phyloP scores from a whole-genome alignment of 768 basidiomycete species.

The Mycena galopus region DNA sequence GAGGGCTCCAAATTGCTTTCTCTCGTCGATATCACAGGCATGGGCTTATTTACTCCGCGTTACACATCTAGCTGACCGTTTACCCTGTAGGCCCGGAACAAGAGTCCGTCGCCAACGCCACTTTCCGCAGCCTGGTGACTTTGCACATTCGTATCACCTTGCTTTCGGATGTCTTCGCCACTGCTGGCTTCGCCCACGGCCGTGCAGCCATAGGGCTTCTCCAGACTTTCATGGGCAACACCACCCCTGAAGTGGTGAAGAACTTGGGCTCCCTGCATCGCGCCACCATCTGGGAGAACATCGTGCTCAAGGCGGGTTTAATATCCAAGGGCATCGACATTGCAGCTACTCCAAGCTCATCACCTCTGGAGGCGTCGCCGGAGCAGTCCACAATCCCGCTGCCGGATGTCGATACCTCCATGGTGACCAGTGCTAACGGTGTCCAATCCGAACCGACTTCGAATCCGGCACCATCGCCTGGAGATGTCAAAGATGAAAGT shows the following conservation, averaged over 20 bases:
- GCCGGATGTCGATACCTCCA: constrained; percentile 50
- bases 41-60: constrained; percentile 35
- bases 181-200: constrained; percentile 85
- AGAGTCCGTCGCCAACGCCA: constrained; percentile 63
- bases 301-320: constrained; percentile 75
- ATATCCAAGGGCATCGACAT: constrained; percentile 67
- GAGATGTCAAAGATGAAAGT: constrained; percentile 56
- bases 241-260: constrained; percentile 71
- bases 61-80: constrained; percentile 12
- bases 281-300: constrained; percentile 89
- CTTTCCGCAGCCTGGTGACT: constrained; percentile 80
- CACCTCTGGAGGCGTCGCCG: constrained; percentile 64
- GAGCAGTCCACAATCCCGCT: constrained; percentile 57
- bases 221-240: constrained; percentile 77
- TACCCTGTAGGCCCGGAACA: constrained; percentile 55
- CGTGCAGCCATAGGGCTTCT: constrained; percentile 81
- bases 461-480: constrained; percentile 17
- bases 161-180: constrained; percentile 89
- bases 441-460: constrained; percentile 37
- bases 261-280: constrained; percentile 87
- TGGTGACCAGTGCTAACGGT: constrained; percentile 52
- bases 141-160: constrained; percentile 85
- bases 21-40: constrained; percentile 68
- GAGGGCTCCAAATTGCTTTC: constrained; percentile 74
- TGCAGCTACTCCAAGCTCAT: constrained; percentile 55